Percentiles rank a stretch among this genome's conserved stretches.
phyloP scores from a whole-genome alignment of 2,329 filamentous ascomycete species.

The Zasmidium angulare region DNA sequence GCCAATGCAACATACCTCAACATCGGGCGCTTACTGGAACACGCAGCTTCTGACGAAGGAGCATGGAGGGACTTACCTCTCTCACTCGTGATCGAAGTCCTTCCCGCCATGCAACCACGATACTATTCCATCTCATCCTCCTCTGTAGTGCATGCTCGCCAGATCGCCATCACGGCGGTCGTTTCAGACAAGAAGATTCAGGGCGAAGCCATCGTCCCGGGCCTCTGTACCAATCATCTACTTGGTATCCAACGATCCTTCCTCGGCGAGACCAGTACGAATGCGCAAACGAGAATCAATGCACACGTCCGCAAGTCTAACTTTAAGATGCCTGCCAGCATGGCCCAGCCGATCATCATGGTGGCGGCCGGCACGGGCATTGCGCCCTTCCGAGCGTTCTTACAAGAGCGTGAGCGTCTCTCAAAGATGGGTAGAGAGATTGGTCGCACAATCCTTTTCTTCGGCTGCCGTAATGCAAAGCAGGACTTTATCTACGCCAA shows the following conservation, averaged over 20 bases:
- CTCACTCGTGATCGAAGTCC: conserved; percentile 49
- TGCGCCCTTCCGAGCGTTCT: conserved; percentile 48
- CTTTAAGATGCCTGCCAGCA: conserved; percentile 42
- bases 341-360: conserved; percentile 52
- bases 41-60: conserved; percentile 21
- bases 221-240: conserved; percentile 26
- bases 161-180: conserved; percentile 58
- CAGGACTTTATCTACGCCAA: conserved; percentile 36
- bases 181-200: conserved; percentile 44
- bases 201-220: conserved; percentile 19
- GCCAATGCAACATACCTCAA: conserved; percentile 37
- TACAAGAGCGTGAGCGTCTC: conserved; percentile 42
- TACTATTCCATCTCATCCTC: conserved; percentile 32
- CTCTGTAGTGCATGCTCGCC: conserved; percentile 28
- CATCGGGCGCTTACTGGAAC: conserved; percentile 39
- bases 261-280: conserved; percentile 33
- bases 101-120: conserved; percentile 26
- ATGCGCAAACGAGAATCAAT: conserved; percentile 16
- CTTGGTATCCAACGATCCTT: conserved; percentile 37
- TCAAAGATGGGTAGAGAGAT: conserved; percentile 30
- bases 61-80: conserved; percentile 45
- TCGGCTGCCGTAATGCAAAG: conserved; percentile 20
- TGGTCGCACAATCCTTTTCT: conserved; percentile 34
- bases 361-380: conserved; percentile 53
- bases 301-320: conserved; percentile 43